Base-by-base conservation (phyloP, 805 yeast species). In the Saccharomycopsis fibuligera region DNA sequence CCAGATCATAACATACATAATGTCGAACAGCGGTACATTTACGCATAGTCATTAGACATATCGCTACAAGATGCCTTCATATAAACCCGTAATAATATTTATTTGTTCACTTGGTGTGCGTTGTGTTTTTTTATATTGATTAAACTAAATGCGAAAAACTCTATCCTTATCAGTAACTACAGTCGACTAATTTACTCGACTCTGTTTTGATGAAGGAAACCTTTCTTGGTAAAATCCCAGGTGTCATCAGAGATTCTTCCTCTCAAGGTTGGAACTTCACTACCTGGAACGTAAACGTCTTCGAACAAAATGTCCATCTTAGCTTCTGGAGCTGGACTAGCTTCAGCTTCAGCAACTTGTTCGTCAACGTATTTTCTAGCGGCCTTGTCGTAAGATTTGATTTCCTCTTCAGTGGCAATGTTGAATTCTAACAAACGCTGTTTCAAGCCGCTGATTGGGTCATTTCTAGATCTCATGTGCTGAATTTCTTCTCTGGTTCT, bases 401-500 rank as follows among this genome's bases (percentile, higher is more conserved):
- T 78, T 76, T 93, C 98, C 51, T 83, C 95, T 76, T 91, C 99
- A 54, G 95, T 76, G 55, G 96, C 95, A 60, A 93, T 81, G 56
- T 76, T 79, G 67, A 81, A 76, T 60, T 89, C 96, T 62, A 90
- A 67, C 58, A 93, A 74, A 56, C 80, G 86, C 62, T 81, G 82
- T 79, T 90, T 91, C 66, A 93, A 80, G 60, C 98, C 98, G 49
- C 96, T 90, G 68, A 93, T 88, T 61, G 98, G 97, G 70, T 93
- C 99, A 68, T 86, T 89, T 77, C 88, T 86, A 39, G 98, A 88
- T 78, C 99, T 86, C 97, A 93, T 90, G 76, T 91, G 91, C 75
- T 90, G 97, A 60, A 93, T 93, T 76, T 93, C 99, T 75, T 93
- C 99, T 78, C 99, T 90, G 66, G 99, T 93, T 81, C 99, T 86